Base-by-base conservation (phyloP, 2,329 filamentous ascomycete species). In the Lecanicillium sp. region DNA sequence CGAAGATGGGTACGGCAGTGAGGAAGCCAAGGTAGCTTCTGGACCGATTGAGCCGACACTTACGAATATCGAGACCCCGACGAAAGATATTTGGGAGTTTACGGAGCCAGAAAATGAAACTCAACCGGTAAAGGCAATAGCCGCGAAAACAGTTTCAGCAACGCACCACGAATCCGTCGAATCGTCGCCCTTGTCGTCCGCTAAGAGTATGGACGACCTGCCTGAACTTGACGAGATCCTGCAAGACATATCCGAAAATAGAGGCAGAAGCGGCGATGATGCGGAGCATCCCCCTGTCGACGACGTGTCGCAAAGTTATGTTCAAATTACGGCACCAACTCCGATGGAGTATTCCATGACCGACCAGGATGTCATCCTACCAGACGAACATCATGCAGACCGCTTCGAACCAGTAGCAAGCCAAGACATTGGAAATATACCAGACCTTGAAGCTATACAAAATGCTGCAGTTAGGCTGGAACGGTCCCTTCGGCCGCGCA, bases 401-500 rank as follows among this genome's bases (percentile, higher is more conserved):
- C 11, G 22, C 22, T 11, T 25, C 22, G n/a, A n/a, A n/a, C n/a
- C 22, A 6, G 11, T 25, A 25, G 31, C 38, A 6, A 43, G 38
- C 36, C 43, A 35, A 29, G 39, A 43, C 30, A 16, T 40, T 18
- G 38, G 39, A 27, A 17, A 31, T n/a, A 15, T 41, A 9, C 13
- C 28, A 14, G 33, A 19, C 19, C 13, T 16, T 3, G 18, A 37
- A 12, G 29, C 31, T 12, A 15, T 37, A 29, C 54, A 54, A 38
- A 43, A 48, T 11, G 49, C 55, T 5, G 49, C 52, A 12, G 43
- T 61, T 19, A 58, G 56, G 11, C 55, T 63, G 33, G 63, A 67
- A 43, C 65, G 73, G 25, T 74, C 69, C 4, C 56, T 79, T n/a
- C 65, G 75, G 6, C 72, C 73, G 1, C 66, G 75, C 15, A 79